Conservation (phyloP, 805 yeast species). For the Candida glaebosa region DNA sequence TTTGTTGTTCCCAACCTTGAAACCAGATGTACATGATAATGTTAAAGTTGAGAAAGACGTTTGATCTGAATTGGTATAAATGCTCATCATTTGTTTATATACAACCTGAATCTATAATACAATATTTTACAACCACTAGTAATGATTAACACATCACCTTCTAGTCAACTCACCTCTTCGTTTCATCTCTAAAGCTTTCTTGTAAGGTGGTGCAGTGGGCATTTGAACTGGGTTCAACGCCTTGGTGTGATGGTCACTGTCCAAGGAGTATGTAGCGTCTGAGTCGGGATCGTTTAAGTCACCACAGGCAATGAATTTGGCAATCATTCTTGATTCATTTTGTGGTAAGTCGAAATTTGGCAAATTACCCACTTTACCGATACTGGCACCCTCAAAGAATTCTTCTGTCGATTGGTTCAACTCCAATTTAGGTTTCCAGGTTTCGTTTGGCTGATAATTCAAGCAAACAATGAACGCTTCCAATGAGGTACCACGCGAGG, state of each 20-base stretch:
- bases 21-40: constrained; percentile 63
- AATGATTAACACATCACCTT: no score
- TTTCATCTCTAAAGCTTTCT: constrained; percentile 83
- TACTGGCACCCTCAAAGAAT: constrained; percentile 63
- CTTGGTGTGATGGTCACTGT: constrained; percentile 28
- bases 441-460: constrained; percentile 77
- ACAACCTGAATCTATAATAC: not conserved
- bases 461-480: constrained; percentile 93
- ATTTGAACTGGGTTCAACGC: constrained; percentile 89
- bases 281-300: constrained; percentile 85
- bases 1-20: constrained; percentile 95
- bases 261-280: constrained; percentile 84
- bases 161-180: constrained; percentile 53
- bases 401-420: constrained; percentile 69
- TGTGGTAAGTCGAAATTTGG: constrained; percentile 47
- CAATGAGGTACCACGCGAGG: constrained; percentile 90
- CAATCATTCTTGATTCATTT: constrained; percentile 67
- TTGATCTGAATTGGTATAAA: not conserved
- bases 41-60: constrained; percentile 34
- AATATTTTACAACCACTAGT: not conserved
- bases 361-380: constrained; percentile 50
- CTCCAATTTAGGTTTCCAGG: constrained; percentile 74
- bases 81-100: constrained; percentile 1
- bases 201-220: constrained; percentile 97
- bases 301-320: constrained; percentile 95